phyloP scores from a whole-genome alignment of 768 basidiomycete genomes.

The Pleurotus sapidus region DNA sequence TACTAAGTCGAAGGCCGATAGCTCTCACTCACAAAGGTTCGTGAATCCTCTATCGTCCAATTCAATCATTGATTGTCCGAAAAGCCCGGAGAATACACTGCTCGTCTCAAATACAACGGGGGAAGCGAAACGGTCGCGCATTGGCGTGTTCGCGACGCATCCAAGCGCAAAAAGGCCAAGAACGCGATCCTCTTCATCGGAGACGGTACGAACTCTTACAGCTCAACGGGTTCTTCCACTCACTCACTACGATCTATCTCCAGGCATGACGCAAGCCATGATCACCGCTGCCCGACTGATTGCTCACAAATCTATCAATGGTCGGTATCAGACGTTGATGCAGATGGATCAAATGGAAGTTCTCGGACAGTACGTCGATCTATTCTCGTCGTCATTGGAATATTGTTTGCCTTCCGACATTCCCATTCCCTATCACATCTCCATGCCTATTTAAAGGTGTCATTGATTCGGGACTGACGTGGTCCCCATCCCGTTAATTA shows the following conservation, averaged over 20 bases:
- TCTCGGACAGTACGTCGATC: conserved; percentile 34
- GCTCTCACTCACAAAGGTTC: conserved; percentile 26
- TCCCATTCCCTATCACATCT: not conserved
- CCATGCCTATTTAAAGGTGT: too few relatives aligned
- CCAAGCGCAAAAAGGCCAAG: conserved; percentile 33
- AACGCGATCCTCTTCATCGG: conserved; percentile 45
- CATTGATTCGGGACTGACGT: too few relatives aligned
- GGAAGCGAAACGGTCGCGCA: conserved; percentile 31
- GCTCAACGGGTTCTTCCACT: not conserved
- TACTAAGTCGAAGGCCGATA: conserved; percentile 8
- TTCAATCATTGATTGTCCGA: not conserved
- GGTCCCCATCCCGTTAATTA: not conserved
- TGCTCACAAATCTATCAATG: conserved; percentile 44
- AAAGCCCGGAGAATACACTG: conserved; percentile 37
- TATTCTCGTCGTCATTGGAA: not conserved
- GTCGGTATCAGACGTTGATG: conserved; percentile 42
- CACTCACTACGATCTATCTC: not conserved
- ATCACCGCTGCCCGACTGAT: conserved; percentile 45
- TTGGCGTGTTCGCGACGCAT: conserved; percentile 35
- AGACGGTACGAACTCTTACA: conserved; percentile 29
- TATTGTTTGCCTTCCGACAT: not conserved
- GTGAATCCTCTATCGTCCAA: not conserved
- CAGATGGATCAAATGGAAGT: conserved; percentile 47
- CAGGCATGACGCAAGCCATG: conserved; percentile 47
- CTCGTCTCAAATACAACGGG: conserved; percentile 33